Conservation (phyloP, 257 asterid genomes). For the Schizonepeta tenuifolia region DNA sequence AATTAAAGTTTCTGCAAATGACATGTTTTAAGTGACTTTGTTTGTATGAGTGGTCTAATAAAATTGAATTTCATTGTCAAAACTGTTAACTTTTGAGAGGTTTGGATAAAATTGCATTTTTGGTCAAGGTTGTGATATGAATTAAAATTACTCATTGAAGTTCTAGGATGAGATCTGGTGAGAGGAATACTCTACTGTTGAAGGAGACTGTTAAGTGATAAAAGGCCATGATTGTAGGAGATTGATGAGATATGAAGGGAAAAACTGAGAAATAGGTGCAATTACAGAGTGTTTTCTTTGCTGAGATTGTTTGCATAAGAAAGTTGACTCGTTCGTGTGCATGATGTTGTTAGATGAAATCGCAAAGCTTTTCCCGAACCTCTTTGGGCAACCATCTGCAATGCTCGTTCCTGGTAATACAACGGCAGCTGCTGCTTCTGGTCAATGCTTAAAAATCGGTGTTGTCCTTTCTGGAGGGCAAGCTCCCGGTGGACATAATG, state of each 20-base stretch:
- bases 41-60: neutral
- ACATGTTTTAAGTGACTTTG: neutral
- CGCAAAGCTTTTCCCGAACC: constrained; percentile 66
- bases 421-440: constrained; percentile 34
- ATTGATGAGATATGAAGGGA: neutral
- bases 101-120: no score
- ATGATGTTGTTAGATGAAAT: constrained; percentile 59
- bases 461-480: constrained; percentile 87
- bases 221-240: no score
- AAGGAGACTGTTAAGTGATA: no score
- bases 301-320: neutral
- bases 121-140: no score
- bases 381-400: constrained; percentile 76
- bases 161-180: neutral
- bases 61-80: neutral
- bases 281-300: neutral
- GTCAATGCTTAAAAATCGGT: constrained; percentile 58
- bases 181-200: no score
- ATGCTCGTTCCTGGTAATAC: constrained; percentile 48
- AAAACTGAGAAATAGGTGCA: no score
- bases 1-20: no score
- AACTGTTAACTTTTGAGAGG: no score
- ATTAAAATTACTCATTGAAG: no score
- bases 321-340: neutral
- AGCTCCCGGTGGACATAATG: constrained; percentile 95